phyloP scores from a whole-genome alignment of 225 moss, liverwort and hornwort genomes.

The Pleurozium schreberi region DNA sequence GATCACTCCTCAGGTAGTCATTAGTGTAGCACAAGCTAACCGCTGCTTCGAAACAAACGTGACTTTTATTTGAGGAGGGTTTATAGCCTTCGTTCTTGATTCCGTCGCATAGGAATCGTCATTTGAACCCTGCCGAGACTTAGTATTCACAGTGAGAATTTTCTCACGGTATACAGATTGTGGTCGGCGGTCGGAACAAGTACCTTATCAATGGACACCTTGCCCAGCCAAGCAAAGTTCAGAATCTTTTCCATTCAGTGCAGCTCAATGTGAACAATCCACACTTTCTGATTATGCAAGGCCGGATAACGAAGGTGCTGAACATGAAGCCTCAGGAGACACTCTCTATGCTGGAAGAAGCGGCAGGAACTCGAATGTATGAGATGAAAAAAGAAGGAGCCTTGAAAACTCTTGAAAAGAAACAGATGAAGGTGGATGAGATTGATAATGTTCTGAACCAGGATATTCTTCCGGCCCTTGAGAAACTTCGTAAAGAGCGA shows the following conservation, averaged over 20 bases:
- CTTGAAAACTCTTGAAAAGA: constrained; percentile 82
- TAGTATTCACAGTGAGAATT: background rate
- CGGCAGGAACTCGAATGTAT: constrained; percentile 96
- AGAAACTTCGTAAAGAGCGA: constrained; percentile 92
- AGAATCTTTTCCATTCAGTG: constrained; percentile 89
- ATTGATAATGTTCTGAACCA: constrained; percentile 82
- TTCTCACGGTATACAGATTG: constrained; percentile 54
- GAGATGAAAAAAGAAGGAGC: constrained; percentile 90
- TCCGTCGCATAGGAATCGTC: background rate
- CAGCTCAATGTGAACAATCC: constrained; percentile 98
- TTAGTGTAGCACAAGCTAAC: background rate
- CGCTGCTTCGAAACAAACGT: background rate
- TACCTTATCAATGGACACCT: constrained; percentile 89
- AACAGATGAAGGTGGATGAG: constrained; percentile 88
- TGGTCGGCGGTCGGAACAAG: constrained; percentile 93
- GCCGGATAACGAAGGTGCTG: constrained; percentile 89
- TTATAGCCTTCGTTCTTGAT: background rate
- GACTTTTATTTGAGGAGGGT: background rate
- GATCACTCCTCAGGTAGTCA: background rate
- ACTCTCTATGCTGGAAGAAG: constrained; percentile 92
- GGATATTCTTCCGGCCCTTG: constrained; percentile 85
- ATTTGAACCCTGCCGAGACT: background rate
- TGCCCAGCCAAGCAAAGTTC: constrained; percentile 77
- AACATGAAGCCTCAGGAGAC: constrained; percentile 98
- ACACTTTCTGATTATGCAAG: constrained; percentile 97